Conservation (phyloP, 352 stramenopile genomes). For the Aphanomyces euteiches region DNA sequence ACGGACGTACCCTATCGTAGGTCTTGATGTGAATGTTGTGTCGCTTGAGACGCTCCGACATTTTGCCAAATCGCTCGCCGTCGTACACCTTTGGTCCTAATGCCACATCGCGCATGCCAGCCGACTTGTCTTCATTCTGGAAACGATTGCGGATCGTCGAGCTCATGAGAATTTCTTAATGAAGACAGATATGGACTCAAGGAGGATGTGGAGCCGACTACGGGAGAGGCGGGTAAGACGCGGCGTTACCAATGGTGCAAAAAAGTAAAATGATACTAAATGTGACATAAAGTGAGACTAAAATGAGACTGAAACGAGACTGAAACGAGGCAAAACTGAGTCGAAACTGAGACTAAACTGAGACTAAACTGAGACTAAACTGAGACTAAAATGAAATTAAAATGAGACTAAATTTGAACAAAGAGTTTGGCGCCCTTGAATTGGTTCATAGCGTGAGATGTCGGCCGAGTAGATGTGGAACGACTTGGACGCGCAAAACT, state of each 20-base stretch:
- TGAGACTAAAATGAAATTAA: conserved; percentile 13
- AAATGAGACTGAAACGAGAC: not conserved
- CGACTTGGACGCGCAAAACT: conserved; percentile 19
- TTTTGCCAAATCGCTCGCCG: conserved; percentile 78
- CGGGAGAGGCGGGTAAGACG: not conserved
- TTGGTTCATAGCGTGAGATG: not conserved
- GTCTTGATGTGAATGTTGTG: conserved; percentile 34
- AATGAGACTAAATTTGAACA: conserved; percentile 15
- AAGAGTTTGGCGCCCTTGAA: conserved; percentile 12
- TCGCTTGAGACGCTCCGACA: conserved; percentile 77
- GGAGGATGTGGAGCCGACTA: too few relatives aligned
- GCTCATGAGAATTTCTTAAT: too few relatives aligned
- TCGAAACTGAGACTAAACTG: not conserved
- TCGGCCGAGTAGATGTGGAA: not conserved
- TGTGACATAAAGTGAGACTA: not conserved
- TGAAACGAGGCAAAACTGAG: not conserved
- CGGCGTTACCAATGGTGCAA: not conserved
- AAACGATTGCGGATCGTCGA: conserved; percentile 28
- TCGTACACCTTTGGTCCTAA: conserved; percentile 78
- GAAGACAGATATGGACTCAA: too few relatives aligned
- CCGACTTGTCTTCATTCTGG: conserved; percentile 20
- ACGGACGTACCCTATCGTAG: conserved; percentile 10
- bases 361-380: not conserved
- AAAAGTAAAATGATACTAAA: not conserved
- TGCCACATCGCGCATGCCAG: conserved; percentile 44